Evolutionary conservation across 2,329 filamentous ascomycete species (phyloP).

Genomic region (Didymosphaeria variabile): DNA sequence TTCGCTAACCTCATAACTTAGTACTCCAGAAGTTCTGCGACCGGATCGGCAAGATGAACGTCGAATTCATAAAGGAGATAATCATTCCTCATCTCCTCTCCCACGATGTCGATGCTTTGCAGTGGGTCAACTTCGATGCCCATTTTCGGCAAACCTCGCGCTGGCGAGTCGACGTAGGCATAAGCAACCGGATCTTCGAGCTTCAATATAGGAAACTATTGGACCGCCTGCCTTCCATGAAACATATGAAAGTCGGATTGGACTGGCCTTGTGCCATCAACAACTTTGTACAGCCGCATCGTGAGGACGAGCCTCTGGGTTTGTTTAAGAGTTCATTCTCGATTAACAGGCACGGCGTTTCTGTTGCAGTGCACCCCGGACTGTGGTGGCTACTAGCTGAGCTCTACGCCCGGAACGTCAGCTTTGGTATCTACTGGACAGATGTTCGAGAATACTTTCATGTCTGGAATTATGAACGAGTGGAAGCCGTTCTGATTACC

Average conservation of each 20-base stretch:
- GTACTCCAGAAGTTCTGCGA: neutral
- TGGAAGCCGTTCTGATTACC: too few species aligned
- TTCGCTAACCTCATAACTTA: neutral
- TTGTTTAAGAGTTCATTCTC: neutral
- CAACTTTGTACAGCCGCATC: neutral
- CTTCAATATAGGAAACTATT: neutral
- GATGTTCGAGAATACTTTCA: neutral
- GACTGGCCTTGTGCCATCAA: neutral
- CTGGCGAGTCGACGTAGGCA: neutral
- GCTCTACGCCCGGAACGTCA: neutral
- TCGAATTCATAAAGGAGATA: neutral
- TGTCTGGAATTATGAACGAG: neutral
- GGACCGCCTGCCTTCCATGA: neutral
- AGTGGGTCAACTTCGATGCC: neutral
- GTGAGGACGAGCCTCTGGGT: neutral
- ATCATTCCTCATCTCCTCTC: neutral
- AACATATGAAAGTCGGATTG: neutral
- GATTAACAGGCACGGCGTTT: neutral
- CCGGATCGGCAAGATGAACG: neutral
- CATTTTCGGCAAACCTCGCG: neutral
- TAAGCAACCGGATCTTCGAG: neutral
- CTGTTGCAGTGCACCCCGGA: neutral
- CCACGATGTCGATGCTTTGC: neutral
- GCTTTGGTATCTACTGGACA: neutral
- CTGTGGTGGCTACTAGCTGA: neutral